A percentile compares a stretch with the other conserved stretches of the same genome.
These are phyloP conservation scores for Zygnema circumcarinatum DNA, from an alignment of 139 green algal species.

Conservation along the genomic window DNA sequence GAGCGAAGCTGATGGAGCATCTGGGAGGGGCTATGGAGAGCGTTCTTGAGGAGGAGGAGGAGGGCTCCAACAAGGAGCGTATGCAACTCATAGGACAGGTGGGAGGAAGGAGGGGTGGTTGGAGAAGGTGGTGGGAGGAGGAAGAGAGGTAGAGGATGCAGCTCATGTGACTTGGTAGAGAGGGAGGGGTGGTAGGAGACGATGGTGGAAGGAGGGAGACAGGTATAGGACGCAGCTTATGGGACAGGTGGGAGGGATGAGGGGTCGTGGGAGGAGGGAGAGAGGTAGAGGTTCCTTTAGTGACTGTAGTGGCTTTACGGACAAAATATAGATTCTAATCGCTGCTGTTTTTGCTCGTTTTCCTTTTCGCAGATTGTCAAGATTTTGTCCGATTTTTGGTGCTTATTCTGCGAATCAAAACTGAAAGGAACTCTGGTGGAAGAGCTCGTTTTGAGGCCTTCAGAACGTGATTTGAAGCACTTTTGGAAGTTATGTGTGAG, in stretches of 20 bases:
- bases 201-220: too few species aligned
- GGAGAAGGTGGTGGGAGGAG: too few species aligned
- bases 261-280: too few species aligned
- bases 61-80: not conserved
- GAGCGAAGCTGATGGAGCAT: constrained; percentile 33
- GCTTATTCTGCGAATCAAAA: constrained; percentile 42
- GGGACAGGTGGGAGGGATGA: too few species aligned
- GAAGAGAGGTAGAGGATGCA: not conserved
- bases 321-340: too few species aligned
- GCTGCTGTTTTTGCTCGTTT: too few species aligned
- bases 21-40: constrained; percentile 20
- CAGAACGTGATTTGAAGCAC: constrained; percentile 9
- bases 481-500: constrained; percentile 32
- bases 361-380: constrained; percentile 31
- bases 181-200: too few species aligned
- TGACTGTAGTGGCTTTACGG: too few species aligned
- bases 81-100: constrained; percentile 2
- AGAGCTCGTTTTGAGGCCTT: constrained; percentile 14
- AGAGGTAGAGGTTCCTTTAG: too few species aligned
- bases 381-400: constrained; percentile 47
- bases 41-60: not conserved
- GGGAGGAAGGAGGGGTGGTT: too few species aligned
- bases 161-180: not conserved
- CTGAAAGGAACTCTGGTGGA: constrained; percentile 40
- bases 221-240: too few species aligned